These are phyloP conservation scores for Alloteropsis semialata DNA, from an alignment of 176 grass and related monocot species.

Conservation along the genomic window DNA sequence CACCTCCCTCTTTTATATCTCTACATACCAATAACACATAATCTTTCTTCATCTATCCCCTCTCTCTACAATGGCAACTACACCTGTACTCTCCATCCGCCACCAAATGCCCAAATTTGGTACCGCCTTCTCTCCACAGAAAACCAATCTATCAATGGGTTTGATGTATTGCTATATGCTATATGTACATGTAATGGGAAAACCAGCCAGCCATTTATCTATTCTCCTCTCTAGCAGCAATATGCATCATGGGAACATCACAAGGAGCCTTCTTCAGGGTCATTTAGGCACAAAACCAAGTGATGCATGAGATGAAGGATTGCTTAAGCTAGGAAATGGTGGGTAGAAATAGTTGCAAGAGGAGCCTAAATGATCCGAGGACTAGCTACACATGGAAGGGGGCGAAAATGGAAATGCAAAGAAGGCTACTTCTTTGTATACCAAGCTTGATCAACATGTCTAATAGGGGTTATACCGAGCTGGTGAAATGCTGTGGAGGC, in stretches of 20 bases:
- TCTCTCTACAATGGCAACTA: conserved; percentile 40
- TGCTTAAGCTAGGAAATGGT: conserved; percentile 3
- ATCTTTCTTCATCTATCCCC: conserved; percentile 14
- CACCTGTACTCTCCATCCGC: conserved; percentile 18
- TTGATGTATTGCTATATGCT: conserved; percentile 37
- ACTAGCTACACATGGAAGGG: not conserved
- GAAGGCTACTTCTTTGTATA: conserved; percentile 48
- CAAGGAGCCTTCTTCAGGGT: conserved; percentile 15
- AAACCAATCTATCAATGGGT: conserved; percentile 32
- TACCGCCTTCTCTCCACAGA: not conserved
- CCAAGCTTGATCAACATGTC: conserved; percentile 44
- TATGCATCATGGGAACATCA: conserved; percentile 33
- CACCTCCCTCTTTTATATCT: conserved; percentile 33
- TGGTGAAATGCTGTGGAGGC: conserved; percentile 39
- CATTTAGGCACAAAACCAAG: conserved; percentile 20
- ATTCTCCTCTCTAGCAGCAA: conserved; percentile 18
- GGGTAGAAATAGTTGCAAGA: conserved; percentile 21
- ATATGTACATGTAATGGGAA: conserved; percentile 61
- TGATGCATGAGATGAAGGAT: conserved; percentile 42
- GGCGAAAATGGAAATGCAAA: not conserved
- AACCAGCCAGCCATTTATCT: conserved; percentile 16
- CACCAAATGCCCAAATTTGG: conserved; percentile 4
- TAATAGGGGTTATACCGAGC: conserved; percentile 40
- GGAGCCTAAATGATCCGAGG: conserved; percentile 47
- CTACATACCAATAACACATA: conserved; percentile 13